Evolutionary conservation across 2,329 filamentous ascomycete species (phyloP).

Genomic region (Trichophyton verrucosum): DNA sequence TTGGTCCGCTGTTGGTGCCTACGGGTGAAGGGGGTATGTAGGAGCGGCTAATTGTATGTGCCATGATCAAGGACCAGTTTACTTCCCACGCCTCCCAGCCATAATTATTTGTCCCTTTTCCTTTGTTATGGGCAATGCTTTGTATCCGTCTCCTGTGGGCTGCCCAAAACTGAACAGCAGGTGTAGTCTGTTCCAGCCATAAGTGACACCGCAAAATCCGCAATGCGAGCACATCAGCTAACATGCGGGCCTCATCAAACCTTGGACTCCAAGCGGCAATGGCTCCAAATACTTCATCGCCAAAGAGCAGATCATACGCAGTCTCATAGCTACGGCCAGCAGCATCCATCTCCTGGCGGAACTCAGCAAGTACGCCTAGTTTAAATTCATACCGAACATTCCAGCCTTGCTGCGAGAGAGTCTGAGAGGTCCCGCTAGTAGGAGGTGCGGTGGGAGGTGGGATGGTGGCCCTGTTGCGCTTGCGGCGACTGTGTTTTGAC

Average conservation of each 20-base stretch:
- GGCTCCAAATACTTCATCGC: constrained; percentile 71
- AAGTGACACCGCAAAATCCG: constrained; percentile 71
- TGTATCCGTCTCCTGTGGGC: constrained; percentile 60
- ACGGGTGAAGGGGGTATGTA: constrained; percentile 20
- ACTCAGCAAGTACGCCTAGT: constrained; percentile 78
- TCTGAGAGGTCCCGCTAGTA: constrained; percentile 71
- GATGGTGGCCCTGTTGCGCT: constrained; percentile 64
- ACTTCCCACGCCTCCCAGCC: constrained; percentile 92
- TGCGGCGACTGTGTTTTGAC: constrained; percentile 81
- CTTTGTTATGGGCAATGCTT: constrained; percentile 68
- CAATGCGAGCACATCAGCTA: constrained; percentile 71
- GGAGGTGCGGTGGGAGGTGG: constrained; percentile 74
- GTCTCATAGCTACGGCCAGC: constrained; percentile 76
- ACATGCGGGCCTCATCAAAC: constrained; percentile 83
- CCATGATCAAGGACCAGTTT: constrained; percentile 53
- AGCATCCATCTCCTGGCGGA: constrained; percentile 81
- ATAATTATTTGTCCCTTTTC: constrained; percentile 77
- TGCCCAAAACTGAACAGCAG: constrained; percentile 69
- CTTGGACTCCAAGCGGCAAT: constrained; percentile 81
- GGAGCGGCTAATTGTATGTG: constrained; percentile 44
- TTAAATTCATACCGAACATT: constrained; percentile 93
- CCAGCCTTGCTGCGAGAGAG: constrained; percentile 76
- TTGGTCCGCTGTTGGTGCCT: constrained; percentile 12
- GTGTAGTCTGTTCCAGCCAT: constrained; percentile 65
- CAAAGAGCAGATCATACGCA: constrained; percentile 72